phyloP scores from a whole-genome alignment of 176 grass and related monocot genomes.

The Ananas comosus region DNA sequence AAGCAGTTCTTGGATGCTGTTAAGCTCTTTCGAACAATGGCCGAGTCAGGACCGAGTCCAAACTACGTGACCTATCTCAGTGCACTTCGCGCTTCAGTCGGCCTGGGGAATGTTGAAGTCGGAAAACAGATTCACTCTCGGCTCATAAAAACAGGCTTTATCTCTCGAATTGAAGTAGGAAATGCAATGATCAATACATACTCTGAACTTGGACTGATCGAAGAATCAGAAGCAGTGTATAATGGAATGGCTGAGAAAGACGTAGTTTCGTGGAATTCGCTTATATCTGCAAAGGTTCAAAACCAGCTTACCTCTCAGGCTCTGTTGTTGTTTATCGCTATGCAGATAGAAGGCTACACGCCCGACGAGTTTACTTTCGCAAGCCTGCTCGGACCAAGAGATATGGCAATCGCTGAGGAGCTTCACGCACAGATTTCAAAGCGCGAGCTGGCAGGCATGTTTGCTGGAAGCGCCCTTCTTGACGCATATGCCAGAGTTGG shows the following conservation, averaged over 20 bases:
- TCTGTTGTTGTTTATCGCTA: slow-evolving; percentile 13
- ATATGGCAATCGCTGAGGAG: neutral
- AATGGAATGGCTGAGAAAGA: slow-evolving; percentile 13
- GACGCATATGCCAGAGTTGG: slow-evolving; percentile 24
- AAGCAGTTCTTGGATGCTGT: slow-evolving; percentile 3
- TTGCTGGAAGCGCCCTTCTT: slow-evolving; percentile 12
- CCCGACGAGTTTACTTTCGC: slow-evolving; percentile 26
- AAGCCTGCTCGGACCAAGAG: slow-evolving; percentile 8
- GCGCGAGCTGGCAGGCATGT: slow-evolving; percentile 4
- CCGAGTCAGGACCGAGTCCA: neutral
- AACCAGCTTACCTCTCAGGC: neutral
- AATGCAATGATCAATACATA: slow-evolving; percentile 24
- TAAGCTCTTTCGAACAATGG: slow-evolving; percentile 13
- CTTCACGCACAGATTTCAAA: slow-evolving; percentile 19
- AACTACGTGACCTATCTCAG: slow-evolving; percentile 23
- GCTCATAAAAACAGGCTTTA: slow-evolving; percentile 9
- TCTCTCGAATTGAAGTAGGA: slow-evolving; percentile 10
- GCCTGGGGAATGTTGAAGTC: neutral
- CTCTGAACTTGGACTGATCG: slow-evolving; percentile 2
- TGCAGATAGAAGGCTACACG: slow-evolving; percentile 16
- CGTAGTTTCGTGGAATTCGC: slow-evolving; percentile 17
- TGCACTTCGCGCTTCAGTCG: slow-evolving; percentile 15
- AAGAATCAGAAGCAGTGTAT: slow-evolving; percentile 20
- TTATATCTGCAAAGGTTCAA: slow-evolving; percentile 10
- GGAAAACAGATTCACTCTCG: slow-evolving; percentile 16